Evolutionary conservation across 805 yeast genomes (phyloP), one percentile per base, ranked within the genome.

Genomic region (Dipodascus geniculatus): DNA sequence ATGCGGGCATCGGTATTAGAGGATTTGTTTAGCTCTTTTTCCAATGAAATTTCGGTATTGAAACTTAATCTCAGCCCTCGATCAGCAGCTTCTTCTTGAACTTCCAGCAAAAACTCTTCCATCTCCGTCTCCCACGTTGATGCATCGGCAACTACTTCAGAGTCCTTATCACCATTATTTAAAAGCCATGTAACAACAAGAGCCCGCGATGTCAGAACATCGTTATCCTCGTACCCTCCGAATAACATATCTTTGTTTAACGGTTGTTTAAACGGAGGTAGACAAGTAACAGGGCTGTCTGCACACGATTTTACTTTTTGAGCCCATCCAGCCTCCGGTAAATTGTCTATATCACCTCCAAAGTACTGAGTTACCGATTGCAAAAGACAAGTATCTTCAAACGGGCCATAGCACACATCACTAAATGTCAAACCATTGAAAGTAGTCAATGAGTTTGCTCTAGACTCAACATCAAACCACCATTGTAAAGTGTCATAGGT

Each of bases 241-340:
- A 91, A 87, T 2, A 91, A 65, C 19, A 88, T 60, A 52, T 82
- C 79, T 23, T 81, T 78, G 60, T 82, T 84, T 57, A 91, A 71
- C 0, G 98, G 98, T 65, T 89, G 97, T 63, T 87, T 96, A 68
- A 90, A 91, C 0, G 82, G 69, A 0, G 99, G 98, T 42, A 91
- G 70, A 64, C 99, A 91, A 57, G 79, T 83, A 1, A 91, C 97
- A 0, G 98, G 98, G 1, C 87, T 79, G 19, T 76, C 72, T 0
- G 93, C 75, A 65, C 99, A 91, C 2, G 68, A 63, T 52, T 72
- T 62, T 9, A 91, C 63, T 52, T 76, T 71, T 1, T 63, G 57
- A 44, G 72, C 64, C 96, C 96, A 91, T 22, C 70, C 70, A 1
- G 60, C 61, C 42, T 78, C 78, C 4, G 77, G 74, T 3, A 83